Base-by-base conservation (phyloP, 352 stramenopile genomes). In the Thalassiosira mediterranea region DNA sequence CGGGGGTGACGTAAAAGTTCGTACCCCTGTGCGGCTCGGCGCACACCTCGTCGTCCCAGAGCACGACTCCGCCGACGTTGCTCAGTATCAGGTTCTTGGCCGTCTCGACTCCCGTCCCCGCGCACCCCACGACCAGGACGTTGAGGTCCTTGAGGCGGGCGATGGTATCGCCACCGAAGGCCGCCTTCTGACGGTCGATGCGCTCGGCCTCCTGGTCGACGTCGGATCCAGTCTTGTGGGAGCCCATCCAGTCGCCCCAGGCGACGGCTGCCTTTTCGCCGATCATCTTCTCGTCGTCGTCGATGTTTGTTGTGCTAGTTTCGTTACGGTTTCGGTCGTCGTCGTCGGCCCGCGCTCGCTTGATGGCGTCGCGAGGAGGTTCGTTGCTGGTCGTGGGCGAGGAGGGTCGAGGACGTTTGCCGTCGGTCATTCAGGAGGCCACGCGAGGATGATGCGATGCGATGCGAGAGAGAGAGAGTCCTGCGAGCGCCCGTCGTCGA, bases 41-140 rank as follows among this genome's bases (percentile, higher is more conserved):
- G 23, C 66, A 81, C 25, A 70, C 28, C 5, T 19, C 44, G 7
- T 40, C 26, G 66, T 87, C 79, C 26, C 60, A 81, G 0, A 87
- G 4, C 8, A 67, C 34, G 29, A 84, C 75, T 5, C 67, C 62
- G 4, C 79, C 79, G 1, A 87, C 79, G 60, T 87, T 87, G 56
- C 65, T 77, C 48, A 87, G 60, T 40, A 87, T 87, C 34, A 84
- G 60, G 65, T 87, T 87, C 47, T 87, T 87, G 42, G 74, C 90
- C 58, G 88, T 95, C 76, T 98, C 95, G 15, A 97, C 92, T 29
- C 95, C 95, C 4, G 97, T 92, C 38, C 94, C 95, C 56, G 93
- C 28, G 40, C 38, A 54, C 29, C 82, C 82, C 11, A 87, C 42
- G 46, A 89, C 76, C 25, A 89, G 51, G 0, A 89, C 72, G 38